Evolutionary conservation across 1,284 basidiomycete genomes (phyloP), one percentile per base, ranked within the genome.

Genomic region (Fomitopsis schrenkii): DNA sequence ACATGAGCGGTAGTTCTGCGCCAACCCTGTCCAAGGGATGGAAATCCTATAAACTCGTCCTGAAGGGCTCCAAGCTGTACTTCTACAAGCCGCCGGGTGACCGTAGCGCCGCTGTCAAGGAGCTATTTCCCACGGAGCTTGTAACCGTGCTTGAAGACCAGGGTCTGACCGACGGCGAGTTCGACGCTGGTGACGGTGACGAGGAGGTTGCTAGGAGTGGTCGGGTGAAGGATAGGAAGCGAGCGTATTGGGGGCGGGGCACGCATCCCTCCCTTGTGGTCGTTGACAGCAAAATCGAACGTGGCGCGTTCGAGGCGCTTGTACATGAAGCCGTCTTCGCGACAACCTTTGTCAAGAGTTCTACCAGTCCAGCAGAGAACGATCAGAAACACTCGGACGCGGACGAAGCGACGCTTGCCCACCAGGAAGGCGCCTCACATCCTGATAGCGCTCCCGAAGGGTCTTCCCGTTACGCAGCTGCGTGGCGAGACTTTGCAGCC

Each of bases 21-120:
- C 63, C 69, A 12, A 62, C 76, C 2, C 72, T 84, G 3, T 73
- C 81, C 0, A 91, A 88, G 69, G 85, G 84, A 0, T 94, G 93
- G 91, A 94, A 94, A 71, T 83, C 90, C 6, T 92, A 84, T 76
- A 93, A 93, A 74, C 80, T 88, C 42, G 86, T 92, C 63, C 75
- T 94, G 19, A 89, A 91, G 68, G 92, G 91, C 3, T 85, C 87
- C 14, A 94, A 94, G 71, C 68, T 94, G 57, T 88, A 90, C 71
- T 90, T 94, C 66, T 93, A 90, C 71, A 94, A 94, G 69, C 85
- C 90, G 0, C 90, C 92, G 0, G 77, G 80, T 41, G 92, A 94
- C 66, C 78, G 86, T 52, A 76, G 74, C 35, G 75, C 79, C 1
- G 86, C 80, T 1, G 79, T 93, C 55, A 88, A 86, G 68, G 87